Evolutionary conservation across 352 stramenopile genomes (phyloP).

Genomic region (Globisporangium sylvaticum): DNA sequence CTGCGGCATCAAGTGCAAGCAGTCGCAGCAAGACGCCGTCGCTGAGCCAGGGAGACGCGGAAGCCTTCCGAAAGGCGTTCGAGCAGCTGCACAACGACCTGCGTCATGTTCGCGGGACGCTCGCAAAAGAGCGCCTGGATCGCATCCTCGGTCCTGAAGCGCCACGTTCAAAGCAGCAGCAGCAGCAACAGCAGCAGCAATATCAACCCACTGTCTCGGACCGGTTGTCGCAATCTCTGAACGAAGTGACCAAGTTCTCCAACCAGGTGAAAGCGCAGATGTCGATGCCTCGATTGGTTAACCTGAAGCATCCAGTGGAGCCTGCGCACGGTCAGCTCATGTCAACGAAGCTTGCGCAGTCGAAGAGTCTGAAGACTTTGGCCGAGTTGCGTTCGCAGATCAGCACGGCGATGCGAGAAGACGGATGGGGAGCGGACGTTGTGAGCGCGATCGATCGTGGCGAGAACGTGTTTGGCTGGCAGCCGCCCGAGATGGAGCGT

Average conservation of each 20-base stretch:
- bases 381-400: slow-evolving; percentile 40
- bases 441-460: slow-evolving; percentile 51
- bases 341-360: slow-evolving; percentile 45
- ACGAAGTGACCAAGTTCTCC: slow-evolving; percentile 49
- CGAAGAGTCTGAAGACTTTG: slow-evolving; percentile 37
- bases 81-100: slow-evolving; percentile 52
- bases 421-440: slow-evolving; percentile 59
- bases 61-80: slow-evolving; percentile 61
- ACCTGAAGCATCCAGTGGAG: slow-evolving; percentile 32
- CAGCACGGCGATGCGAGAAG: slow-evolving; percentile 32
- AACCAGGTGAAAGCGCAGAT: slow-evolving; percentile 50
- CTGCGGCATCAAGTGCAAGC: slow-evolving; percentile 18
- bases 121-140: slow-evolving; percentile 62
- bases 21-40: slow-evolving; percentile 23
- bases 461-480: slow-evolving; percentile 74
- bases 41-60: slow-evolving; percentile 38
- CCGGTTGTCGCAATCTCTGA: slow-evolving; percentile 30
- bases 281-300: slow-evolving; percentile 65
- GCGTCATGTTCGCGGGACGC: slow-evolving; percentile 37
- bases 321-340: slow-evolving; percentile 42
- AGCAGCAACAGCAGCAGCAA: neutral
- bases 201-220: slow-evolving; percentile 16
- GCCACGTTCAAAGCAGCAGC: neutral
- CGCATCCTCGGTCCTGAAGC: slow-evolving; percentile 34
- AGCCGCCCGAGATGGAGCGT: slow-evolving; percentile 67